Percentiles rank a stretch among this genome's conserved stretches.
Evolutionary conservation across 495 filamentous ascomycete species (phyloP).

Genomic region (Tuber melanosporum): DNA sequence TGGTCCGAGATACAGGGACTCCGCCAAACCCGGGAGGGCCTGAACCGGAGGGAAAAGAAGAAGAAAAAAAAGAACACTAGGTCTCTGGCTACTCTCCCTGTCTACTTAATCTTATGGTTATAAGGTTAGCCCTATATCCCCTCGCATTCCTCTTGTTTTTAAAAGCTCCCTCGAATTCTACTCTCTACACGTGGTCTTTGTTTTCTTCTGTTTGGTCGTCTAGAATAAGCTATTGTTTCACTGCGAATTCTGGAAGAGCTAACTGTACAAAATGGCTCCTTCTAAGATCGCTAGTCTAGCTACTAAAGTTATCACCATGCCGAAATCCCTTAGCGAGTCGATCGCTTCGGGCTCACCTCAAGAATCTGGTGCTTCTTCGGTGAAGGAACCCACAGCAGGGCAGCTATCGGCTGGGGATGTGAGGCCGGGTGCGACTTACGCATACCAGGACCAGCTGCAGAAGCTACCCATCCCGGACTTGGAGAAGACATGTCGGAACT

Average conservation of each 20-base stretch:
- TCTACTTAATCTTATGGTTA: background rate
- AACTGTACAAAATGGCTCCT: conserved; percentile 22
- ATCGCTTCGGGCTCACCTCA: conserved; percentile 44
- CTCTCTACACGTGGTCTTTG: background rate
- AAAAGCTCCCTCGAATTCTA: background rate
- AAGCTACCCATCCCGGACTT: conserved; percentile 95
- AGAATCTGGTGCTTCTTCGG: conserved; percentile 29
- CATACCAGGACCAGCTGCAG: conserved; percentile 77
- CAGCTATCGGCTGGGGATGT: conserved; percentile 29
- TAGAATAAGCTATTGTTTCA: background rate
- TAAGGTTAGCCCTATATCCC: conserved; percentile 1
- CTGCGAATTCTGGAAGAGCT: background rate
- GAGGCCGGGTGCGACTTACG: conserved; percentile 72
- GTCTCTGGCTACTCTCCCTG: background rate
- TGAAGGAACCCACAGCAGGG: conserved; percentile 24
- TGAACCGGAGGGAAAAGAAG: background rate
- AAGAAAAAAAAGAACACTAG: background rate
- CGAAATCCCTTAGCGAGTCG: conserved; percentile 65
- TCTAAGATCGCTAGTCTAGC: conserved; percentile 23
- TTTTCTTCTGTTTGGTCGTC: conserved; percentile 6
- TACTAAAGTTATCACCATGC: conserved; percentile 53
- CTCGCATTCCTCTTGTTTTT: background rate
- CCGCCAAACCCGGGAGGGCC: background rate
- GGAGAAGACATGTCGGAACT: conserved; percentile 69
- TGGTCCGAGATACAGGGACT: background rate